Conservation (phyloP, 169 alveolate genomes). For the Plasmodium inui region DNA sequence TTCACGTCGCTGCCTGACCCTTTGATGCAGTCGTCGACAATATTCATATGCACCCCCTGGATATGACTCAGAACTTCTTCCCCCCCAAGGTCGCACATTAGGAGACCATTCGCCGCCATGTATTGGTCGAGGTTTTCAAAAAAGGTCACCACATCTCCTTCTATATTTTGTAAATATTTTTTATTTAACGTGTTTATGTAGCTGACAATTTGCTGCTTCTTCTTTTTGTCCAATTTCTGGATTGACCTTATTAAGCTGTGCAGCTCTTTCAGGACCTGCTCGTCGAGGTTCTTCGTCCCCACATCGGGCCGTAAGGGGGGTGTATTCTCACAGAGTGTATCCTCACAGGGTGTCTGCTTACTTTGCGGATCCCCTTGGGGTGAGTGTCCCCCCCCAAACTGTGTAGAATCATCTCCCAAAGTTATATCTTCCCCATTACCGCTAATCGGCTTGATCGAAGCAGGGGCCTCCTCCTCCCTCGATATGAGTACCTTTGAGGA, state of each 20-base stretch:
- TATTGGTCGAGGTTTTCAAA: slow-evolving; percentile 62
- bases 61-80: slow-evolving; percentile 31
- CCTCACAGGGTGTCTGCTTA: not conserved
- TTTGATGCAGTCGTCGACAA: not conserved
- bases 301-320: not conserved
- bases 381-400: not conserved
- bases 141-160: slow-evolving; percentile 19
- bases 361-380: not conserved
- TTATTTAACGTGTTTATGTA: slow-evolving; percentile 53
- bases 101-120: slow-evolving; percentile 51
- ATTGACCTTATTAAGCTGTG: slow-evolving; percentile 23
- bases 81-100: slow-evolving; percentile 72
- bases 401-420: not conserved
- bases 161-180: slow-evolving; percentile 21
- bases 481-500: not conserved
- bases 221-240: slow-evolving; percentile 8
- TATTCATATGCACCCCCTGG: slow-evolving; percentile 4
- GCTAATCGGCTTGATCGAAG: not conserved
- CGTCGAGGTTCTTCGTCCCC: not conserved
- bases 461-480: not conserved
- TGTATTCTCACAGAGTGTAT: not conserved
- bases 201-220: slow-evolving; percentile 19
- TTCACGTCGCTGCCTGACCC: slow-evolving; percentile 13
- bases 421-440: not conserved
- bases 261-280: slow-evolving; percentile 9